Evolutionary conservation across 1,284 basidiomycete genomes (phyloP), one percentile per base, ranked within the genome.

Genomic region (Singerocomus rubriflavus): DNA sequence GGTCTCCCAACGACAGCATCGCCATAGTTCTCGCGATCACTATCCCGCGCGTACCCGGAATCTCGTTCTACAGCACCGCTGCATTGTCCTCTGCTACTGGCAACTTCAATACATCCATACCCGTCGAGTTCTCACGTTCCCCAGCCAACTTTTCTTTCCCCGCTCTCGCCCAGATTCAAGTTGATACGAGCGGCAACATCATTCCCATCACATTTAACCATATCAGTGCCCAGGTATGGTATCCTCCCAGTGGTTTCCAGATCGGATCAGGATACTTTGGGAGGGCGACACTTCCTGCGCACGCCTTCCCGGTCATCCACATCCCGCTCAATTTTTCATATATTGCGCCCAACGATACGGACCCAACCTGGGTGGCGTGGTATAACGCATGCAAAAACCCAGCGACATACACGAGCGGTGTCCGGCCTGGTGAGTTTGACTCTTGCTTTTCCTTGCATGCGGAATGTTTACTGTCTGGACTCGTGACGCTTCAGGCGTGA

Each of bases 131-230:
- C 72, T 82, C 77, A 36, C 80, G 87, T 46, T 64, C 74, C 0
- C 91, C 91, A 0, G 83, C 92, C 44, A 94, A 94, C 69, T 95
- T 93, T 69, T 83, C 85, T 16, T 95, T 94, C 74, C 77, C 86
- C 3, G 90, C 84, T 2, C 73, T 78, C 43, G 81, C 90, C 17
- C 77, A 84, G 39, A 73, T 95, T 9, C 77, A 89, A 60, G 75
- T 89, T 40, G 79, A 93, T 69, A 91, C 90, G 5, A 73, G 72
- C 13, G 71, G 68, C 58, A 91, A 86, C 57, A 88, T 81, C 64
- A 72, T 94, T 8, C 91, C 92, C 4, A 66, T 93, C 35, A 81
- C 78, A 33, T 85, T 93, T 71, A 79, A 73, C 37, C 73, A 77
- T 52, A 73, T 94, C 41, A 70, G 76, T 46, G 91, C 88, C 0